Base-by-base conservation (phyloP, 2,329 filamentous ascomycete species). In the Helotiales sp. region DNA sequence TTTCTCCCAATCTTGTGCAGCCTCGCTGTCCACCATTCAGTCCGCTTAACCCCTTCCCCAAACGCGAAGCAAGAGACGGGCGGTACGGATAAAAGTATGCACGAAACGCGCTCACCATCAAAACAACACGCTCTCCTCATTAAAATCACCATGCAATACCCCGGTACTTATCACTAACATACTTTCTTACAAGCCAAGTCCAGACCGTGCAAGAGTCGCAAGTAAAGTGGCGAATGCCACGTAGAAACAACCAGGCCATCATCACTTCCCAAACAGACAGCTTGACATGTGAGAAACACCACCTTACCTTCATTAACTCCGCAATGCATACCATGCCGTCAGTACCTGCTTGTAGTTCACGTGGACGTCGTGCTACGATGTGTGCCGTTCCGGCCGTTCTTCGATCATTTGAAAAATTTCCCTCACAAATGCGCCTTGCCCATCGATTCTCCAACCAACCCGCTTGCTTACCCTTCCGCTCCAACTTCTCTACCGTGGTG, bases 311-410 rank as follows among this genome's bases (percentile, higher is more conserved):
- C 52, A 55, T 55, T 55, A 55, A 55, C 10, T 55, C n/a, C n/a
- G 17, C 7, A 55, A 55, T 55, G 52, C 52, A 37, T 20, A 11
- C 30, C 13, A n/a, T 15, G 49, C n/a, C 24, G 20, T 24, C 8
- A n/a, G 52, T 55, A 55, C 52, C 52, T 55, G 52, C 30, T 10
- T 34, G 22, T 24, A 55, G 17, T 55, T 55, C 30, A 55, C 52
- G 30, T 55, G 17, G n/a, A 3, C 24, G 15, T 52, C 49, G 26
- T 52, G 26, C 26, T 30, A 52, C 49, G 26, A 3, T 30, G 49
- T 52, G 24, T 52, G 52, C 52, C 30, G 52, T 55, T 24, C 52
- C 52, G 52, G 52, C 52, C 30, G 28, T 6, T 55, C 52, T 15
- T n/a, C 26, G 4, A 34, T 20, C 40, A 10, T 45, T 45, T n/a